Percentiles rank a stretch among this genome's conserved stretches.
phyloP scores from a whole-genome alignment of 495 filamentous ascomycete species.

The Penicillium lagena region DNA sequence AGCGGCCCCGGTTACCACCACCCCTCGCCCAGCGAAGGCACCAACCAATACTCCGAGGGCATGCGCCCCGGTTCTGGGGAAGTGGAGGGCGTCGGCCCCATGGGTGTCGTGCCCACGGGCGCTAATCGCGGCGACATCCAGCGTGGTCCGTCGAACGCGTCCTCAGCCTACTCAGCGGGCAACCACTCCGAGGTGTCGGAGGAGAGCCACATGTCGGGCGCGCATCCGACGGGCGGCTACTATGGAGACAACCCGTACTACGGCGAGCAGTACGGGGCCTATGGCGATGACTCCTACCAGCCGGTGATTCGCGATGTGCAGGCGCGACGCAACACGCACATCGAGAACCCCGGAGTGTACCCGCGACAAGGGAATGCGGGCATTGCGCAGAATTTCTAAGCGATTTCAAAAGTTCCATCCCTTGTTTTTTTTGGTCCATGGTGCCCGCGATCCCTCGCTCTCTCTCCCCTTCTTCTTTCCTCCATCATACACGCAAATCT shows the following conservation, averaged over 20 bases:
- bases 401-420: not conserved
- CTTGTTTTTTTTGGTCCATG: not conserved
- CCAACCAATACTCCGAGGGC: constrained; percentile 61
- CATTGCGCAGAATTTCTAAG: constrained; percentile 95
- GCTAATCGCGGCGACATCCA: constrained; percentile 66
- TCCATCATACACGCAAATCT: constrained; percentile 1
- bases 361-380: constrained; percentile 87
- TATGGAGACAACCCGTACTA: constrained; percentile 52
- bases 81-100: constrained; percentile 66
- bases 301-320: constrained; percentile 93
- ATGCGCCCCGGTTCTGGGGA: constrained; percentile 55
- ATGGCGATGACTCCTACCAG: constrained; percentile 52
- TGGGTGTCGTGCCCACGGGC: constrained; percentile 63
- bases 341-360: constrained; percentile 80
- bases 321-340: constrained; percentile 85
- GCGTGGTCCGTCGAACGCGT: constrained; percentile 91
- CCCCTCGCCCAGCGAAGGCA: constrained; percentile 63
- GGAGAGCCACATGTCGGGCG: constrained; percentile 54
- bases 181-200: constrained; percentile 80
- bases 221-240: constrained; percentile 38
- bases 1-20: constrained; percentile 52
- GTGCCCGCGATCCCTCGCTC: not conserved
- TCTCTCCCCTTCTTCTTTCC: not conserved
- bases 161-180: constrained; percentile 84
- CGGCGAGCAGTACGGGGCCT: constrained; percentile 49